phyloP scores from a whole-genome alignment of 768 basidiomycete genomes.

The Leccinum rimulosum region DNA sequence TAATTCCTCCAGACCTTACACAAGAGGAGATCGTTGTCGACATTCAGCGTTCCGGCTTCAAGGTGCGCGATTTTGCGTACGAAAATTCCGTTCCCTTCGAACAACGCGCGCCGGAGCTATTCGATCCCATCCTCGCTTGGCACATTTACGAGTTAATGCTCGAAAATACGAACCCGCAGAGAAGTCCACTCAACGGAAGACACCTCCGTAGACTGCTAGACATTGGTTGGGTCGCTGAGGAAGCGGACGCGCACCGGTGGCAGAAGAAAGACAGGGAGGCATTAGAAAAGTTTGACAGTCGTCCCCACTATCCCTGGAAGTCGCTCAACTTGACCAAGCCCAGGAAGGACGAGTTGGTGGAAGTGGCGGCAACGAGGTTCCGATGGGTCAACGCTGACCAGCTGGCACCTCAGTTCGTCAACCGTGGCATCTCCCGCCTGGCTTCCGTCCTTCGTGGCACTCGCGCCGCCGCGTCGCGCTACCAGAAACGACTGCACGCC shows the following conservation, averaged over 20 bases:
- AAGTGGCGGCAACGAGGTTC: constrained; percentile 28
- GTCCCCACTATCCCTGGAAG: constrained; percentile 28
- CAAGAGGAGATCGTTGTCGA: constrained; percentile 34
- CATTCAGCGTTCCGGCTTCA: constrained; percentile 28
- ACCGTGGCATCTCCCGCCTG: constrained; percentile 20
- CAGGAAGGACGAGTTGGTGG: constrained; percentile 23
- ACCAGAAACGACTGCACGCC: constrained; percentile 26
- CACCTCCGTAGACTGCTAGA: constrained; percentile 30
- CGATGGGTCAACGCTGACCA: constrained; percentile 33
- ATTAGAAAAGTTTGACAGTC: constrained; percentile 25
- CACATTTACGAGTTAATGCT: constrained; percentile 29
- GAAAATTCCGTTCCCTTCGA: constrained; percentile 18
- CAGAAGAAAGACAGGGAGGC: constrained; percentile 24
- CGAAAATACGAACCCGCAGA: constrained; percentile 16
- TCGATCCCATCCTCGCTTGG: constrained; percentile 32
- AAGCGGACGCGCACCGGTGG: constrained; percentile 25
- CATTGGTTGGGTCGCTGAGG: constrained; percentile 28
- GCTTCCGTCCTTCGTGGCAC: constrained; percentile 14
- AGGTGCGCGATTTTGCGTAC: constrained; percentile 33
- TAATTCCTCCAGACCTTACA: constrained; percentile 32
- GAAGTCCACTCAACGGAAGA: constrained; percentile 22
- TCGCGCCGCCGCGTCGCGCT: background rate
- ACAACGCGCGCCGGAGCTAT: constrained; percentile 24
- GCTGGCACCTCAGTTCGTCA: constrained; percentile 24
- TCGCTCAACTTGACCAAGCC: constrained; percentile 24